Evolutionary conservation across 2,329 filamentous ascomycete genomes (phyloP).

Genomic region (Ascochyta clinopodiicola): DNA sequence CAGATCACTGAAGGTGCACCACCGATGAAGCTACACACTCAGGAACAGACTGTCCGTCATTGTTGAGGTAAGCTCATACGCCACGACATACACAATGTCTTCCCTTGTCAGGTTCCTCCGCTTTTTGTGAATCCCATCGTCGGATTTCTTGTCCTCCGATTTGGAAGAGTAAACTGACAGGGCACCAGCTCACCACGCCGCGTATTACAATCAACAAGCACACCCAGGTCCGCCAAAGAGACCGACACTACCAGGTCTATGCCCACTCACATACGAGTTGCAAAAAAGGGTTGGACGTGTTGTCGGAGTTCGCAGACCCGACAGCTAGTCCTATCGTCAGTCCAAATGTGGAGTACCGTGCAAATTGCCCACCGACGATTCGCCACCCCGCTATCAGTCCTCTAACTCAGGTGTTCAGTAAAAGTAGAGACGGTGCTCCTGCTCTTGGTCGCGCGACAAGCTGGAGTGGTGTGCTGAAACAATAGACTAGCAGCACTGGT

Average conservation of each 20-base stretch:
- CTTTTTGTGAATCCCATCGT: too few species aligned
- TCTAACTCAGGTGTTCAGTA: too few species aligned
- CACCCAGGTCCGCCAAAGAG: too few species aligned
- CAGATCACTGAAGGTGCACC: neutral
- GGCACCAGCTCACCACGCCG: conserved; percentile 16
- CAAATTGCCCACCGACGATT: neutral
- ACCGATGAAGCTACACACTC: neutral
- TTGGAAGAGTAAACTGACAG: conserved; percentile 14
- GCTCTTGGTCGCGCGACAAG: neutral
- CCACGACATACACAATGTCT: too few species aligned
- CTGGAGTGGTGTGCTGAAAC: conserved; percentile 5
- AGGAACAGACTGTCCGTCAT: conserved; percentile 8
- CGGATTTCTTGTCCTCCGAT: conserved; percentile 3
- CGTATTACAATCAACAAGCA: neutral
- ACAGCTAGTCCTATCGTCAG: neutral
- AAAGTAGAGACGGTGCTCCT: neutral
- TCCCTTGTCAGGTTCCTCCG: too few species aligned
- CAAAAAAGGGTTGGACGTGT: neutral
- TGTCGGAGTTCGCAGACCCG: conserved; percentile 4
- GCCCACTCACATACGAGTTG: neutral
- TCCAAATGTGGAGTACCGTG: neutral
- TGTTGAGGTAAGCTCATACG: conserved; percentile 5
- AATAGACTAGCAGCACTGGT: neutral
- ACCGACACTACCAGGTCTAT: neutral
- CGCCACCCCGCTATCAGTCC: neutral